Evolutionary conservation across 2,329 filamentous ascomycete genomes (phyloP).

Genomic region (Fusarium anguioides): DNA sequence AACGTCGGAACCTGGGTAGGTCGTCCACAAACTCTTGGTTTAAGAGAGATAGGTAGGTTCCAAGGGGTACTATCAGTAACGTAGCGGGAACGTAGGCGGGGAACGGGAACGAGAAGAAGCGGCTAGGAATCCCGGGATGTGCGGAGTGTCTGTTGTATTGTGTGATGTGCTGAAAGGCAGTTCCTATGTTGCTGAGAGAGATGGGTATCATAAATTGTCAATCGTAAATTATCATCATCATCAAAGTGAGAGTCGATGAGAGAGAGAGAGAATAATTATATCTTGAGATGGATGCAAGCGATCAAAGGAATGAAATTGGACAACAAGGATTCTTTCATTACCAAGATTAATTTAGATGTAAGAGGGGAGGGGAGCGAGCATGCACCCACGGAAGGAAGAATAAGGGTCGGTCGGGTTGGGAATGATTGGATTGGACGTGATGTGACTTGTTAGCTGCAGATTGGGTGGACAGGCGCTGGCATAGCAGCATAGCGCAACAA

Average conservation of each 20-base stretch:
- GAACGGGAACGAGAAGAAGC: background rate
- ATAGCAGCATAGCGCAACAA: no score
- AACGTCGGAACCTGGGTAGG: slow-evolving; percentile 8
- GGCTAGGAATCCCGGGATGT: background rate
- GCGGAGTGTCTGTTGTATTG: background rate
- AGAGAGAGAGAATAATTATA: background rate
- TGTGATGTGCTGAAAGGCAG: background rate
- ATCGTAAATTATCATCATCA: slow-evolving; percentile 20
- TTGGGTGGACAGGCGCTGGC: slow-evolving; percentile 27
- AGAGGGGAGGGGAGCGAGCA: slow-evolving; percentile 17
- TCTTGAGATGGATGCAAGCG: background rate
- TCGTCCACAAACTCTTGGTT: slow-evolving; percentile 5
- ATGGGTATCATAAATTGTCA: slow-evolving; percentile 14
- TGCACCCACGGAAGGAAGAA: slow-evolving; percentile 12
- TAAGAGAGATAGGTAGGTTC: background rate
- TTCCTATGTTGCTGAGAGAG: background rate
- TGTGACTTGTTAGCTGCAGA: slow-evolving; percentile 33
- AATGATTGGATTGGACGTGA: slow-evolving; percentile 24
- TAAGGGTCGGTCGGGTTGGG: slow-evolving; percentile 1
- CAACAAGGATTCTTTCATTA: background rate
- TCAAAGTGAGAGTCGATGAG: background rate
- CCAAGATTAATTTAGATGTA: slow-evolving; percentile 24
- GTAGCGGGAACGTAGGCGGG: background rate
- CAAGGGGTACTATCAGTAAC: background rate
- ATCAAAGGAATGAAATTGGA: slow-evolving; percentile 11